Base-by-base conservation (phyloP, 306 rosid species). In the Fagus sylvatica region DNA sequence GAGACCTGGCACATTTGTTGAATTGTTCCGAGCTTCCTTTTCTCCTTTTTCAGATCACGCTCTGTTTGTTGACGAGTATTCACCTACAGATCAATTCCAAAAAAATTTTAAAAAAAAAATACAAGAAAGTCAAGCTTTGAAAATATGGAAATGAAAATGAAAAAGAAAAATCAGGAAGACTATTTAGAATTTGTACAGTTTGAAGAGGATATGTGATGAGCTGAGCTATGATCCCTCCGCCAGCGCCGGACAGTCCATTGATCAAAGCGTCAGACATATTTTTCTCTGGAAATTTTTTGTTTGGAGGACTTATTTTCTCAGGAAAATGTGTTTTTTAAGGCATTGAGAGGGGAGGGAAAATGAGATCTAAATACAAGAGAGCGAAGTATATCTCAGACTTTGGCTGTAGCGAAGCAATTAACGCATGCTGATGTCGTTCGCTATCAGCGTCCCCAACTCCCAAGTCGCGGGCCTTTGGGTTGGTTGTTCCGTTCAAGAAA, bases 181-280 rank as follows among this genome's bases (percentile, higher is more conserved):
- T 22, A 22, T 9, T 46, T 46, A 15, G 28, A 62, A 67, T 0
- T 15, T 76, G 16, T 85, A 92, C 98, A 53, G 98, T 95, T 81
- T 91, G 97, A 79, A 95, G 99, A 84, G 99, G 99, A 80, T 95
- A 95, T 0, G 99, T 93, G 85, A 95, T 89, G 79, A 95, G 93
- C 84, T 95, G 98, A 39, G 99, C 98, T 61, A 95, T 93, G 95
- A 95, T 93, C 86, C 98, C 99, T 43, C 97, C 99, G 16, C 98
- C 98, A 72, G 97, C 99, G 68, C 99, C 99, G 69, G 98, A 93
- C 67, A 95, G 75, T 2, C 98, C 99, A 85, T 93, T 95, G 89
- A 95, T 95, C 94, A 93, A 78, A 64, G 98, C 99, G 81, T 93
- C 98, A 13, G 98, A 95, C 99, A 95, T 95, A 51, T 73, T 82